Percentiles rank a stretch among this genome's conserved stretches.
Evolutionary conservation across 2,329 filamentous ascomycete species (phyloP).

Genomic region (Xylaria sp.): DNA sequence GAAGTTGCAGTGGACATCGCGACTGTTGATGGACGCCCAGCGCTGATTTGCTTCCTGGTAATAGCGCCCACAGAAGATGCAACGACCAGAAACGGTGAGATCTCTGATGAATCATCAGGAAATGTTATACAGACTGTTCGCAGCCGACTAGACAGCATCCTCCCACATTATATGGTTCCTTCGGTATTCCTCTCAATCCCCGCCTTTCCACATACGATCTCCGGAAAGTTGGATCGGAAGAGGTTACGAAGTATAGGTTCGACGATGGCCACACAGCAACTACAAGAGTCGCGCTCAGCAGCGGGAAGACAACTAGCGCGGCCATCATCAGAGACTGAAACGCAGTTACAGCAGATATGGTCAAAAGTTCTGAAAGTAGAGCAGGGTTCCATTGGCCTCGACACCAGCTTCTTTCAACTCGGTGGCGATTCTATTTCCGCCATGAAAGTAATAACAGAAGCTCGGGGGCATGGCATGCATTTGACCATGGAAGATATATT

Average conservation of each 20-base stretch:
- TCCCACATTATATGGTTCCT: constrained; percentile 38
- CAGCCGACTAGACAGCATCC: constrained; percentile 37
- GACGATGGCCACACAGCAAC: constrained; percentile 11
- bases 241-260: constrained; percentile 32
- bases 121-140: constrained; percentile 43
- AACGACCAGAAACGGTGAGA: neutral
- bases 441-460: constrained; percentile 30
- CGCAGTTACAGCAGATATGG: constrained; percentile 25
- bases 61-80: neutral
- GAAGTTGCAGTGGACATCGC: constrained; percentile 39
- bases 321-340: constrained; percentile 26
- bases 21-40: neutral
- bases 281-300: neutral
- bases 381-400: constrained; percentile 4
- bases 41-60: constrained; percentile 17
- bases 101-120: neutral
- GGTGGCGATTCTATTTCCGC: constrained; percentile 35
- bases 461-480: constrained; percentile 14
- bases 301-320: constrained; percentile 1
- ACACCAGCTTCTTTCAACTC: constrained; percentile 20
- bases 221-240: constrained; percentile 36
- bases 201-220: constrained; percentile 31
- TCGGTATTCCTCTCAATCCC: constrained; percentile 27
- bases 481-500: constrained; percentile 20
- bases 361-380: constrained; percentile 26